Evolutionary conservation across 441 rosid genomes (phyloP).

Genomic region (Macaranga tanarius): DNA sequence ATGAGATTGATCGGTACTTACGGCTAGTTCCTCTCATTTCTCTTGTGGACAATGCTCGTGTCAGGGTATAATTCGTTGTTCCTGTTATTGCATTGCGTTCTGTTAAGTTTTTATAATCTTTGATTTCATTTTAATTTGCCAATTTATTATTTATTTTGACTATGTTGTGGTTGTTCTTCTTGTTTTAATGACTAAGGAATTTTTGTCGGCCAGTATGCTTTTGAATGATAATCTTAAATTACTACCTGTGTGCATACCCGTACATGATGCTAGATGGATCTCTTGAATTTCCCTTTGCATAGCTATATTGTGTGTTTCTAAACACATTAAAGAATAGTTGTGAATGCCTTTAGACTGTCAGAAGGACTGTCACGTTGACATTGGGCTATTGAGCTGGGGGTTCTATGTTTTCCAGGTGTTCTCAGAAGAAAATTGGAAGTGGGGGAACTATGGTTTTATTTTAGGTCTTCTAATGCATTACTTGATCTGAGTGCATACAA

Average conservation of each 20-base stretch:
- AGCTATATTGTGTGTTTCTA: background rate
- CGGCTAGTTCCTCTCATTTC: slow-evolving; percentile 85
- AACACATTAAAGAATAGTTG: background rate
- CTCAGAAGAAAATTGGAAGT: background rate
- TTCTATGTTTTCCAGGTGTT: too few species aligned
- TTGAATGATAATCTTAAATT: background rate
- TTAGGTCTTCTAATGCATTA: background rate
- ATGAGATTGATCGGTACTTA: slow-evolving; percentile 85
- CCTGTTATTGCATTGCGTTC: background rate
- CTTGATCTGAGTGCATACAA: background rate
- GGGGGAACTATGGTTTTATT: background rate
- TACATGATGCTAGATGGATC: background rate
- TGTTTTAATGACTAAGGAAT: background rate
- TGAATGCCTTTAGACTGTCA: background rate
- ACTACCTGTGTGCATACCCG: background rate
- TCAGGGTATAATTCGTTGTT: slow-evolving; percentile 53
- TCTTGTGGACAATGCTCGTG: slow-evolving; percentile 83
- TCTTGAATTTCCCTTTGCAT: background rate
- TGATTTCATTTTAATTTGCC: too few species aligned
- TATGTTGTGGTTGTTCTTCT: background rate
- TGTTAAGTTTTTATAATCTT: background rate
- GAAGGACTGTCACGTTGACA: background rate
- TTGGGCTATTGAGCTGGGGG: too few species aligned
- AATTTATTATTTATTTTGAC: too few species aligned
- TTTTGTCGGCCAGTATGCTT: background rate